phyloP scores from a whole-genome alignment of 805 yeast species.

The Saccharomyces jurei region DNA sequence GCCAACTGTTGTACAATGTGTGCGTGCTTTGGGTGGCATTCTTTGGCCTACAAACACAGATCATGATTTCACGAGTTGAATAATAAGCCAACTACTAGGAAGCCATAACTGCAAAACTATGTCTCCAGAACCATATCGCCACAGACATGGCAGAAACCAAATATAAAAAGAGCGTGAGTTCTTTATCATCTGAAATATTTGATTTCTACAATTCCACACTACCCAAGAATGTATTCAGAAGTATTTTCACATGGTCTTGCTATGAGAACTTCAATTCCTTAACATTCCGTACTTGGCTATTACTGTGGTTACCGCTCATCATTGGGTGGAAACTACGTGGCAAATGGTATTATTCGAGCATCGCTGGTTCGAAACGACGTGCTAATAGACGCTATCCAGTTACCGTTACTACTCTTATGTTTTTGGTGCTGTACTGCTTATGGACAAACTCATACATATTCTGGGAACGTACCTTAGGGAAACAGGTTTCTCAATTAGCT shows the following conservation, averaged over 20 bases:
- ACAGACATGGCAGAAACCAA: too few species aligned
- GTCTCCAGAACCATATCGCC: too few species aligned
- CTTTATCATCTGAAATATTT: background rate
- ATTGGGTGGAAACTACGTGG: background rate
- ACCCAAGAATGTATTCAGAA: background rate
- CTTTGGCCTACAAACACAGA: too few species aligned
- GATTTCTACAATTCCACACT: background rate
- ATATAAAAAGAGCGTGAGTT: background rate
- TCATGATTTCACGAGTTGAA: too few species aligned
- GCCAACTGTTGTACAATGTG: too few species aligned
- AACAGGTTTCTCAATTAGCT: background rate
- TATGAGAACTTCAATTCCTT: background rate
- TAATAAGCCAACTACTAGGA: too few species aligned
- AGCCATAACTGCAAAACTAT: too few species aligned
- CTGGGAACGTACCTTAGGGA: background rate
- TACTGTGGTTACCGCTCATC: background rate
- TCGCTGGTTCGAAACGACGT: too few species aligned
- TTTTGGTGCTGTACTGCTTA: background rate
- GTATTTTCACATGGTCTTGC: background rate
- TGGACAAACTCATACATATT: background rate
- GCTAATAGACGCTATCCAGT: too few species aligned
- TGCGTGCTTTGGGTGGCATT: too few species aligned
- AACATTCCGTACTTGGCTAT: background rate
- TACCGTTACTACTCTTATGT: background rate
- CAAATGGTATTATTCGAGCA: too few species aligned